A percentile compares a stretch with the other conserved stretches of the same genome.
phyloP scores from a whole-genome alignment of 1,284 basidiomycete species.

The Trametes polyzona region DNA sequence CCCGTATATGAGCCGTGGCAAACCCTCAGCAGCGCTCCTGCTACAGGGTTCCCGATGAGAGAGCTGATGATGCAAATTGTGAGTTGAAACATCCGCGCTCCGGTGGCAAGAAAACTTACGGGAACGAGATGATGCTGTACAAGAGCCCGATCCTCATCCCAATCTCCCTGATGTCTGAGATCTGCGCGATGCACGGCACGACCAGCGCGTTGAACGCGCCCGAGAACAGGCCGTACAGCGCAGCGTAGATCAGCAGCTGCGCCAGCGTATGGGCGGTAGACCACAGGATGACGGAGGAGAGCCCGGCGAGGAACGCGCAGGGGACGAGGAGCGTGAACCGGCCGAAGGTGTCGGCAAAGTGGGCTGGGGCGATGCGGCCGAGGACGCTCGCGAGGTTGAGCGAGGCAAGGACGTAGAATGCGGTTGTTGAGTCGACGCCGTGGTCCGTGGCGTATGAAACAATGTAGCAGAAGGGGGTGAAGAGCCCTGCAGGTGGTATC shows the following conservation, averaged over 20 bases:
- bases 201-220: conserved; percentile 41
- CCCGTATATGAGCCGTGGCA: conserved; percentile 53
- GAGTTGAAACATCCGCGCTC: neutral
- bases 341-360: conserved; percentile 64
- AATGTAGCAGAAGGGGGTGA: conserved; percentile 53
- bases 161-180: conserved; percentile 53
- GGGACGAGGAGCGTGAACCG: conserved; percentile 60
- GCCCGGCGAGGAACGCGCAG: conserved; percentile 60
- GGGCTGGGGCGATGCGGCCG: conserved; percentile 64
- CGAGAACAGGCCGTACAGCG: conserved; percentile 52
- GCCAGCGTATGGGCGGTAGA: conserved; percentile 40
- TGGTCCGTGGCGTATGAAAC: conserved; percentile 29
- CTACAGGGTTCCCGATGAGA: conserved; percentile 60
- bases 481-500: conserved; percentile 45
- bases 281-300: conserved; percentile 62
- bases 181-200: conserved; percentile 41
- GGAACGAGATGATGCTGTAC: conserved; percentile 65
- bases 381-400: conserved; percentile 65
- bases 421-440: conserved; percentile 20
- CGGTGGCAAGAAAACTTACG: conserved; percentile 50
- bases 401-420: conserved; percentile 58
- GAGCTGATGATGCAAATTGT: conserved; percentile 43
- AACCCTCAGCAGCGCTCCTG: conserved; percentile 53
- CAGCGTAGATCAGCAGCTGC: conserved; percentile 54
- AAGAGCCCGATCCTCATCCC: conserved; percentile 63